phyloP scores from a whole-genome alignment of 1,284 basidiomycete species.

The Termitomyces sp. region DNA sequence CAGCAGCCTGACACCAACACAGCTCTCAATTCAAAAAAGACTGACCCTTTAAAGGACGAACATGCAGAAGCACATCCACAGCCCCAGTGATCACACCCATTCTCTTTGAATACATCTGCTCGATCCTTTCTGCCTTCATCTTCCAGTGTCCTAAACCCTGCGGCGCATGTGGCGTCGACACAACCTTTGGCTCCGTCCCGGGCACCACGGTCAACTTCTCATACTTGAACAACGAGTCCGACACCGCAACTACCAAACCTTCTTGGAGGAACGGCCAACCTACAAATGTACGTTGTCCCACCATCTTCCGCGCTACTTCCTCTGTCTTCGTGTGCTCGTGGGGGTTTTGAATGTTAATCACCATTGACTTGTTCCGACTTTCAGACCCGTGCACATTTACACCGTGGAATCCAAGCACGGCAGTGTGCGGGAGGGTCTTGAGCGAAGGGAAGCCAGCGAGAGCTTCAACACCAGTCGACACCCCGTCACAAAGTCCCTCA shows the following conservation, averaged over 20 bases:
- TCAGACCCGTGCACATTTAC: slow-evolving; percentile 94
- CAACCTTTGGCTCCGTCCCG: slow-evolving; percentile 49
- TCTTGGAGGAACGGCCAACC: slow-evolving; percentile 96
- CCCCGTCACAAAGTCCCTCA: slow-evolving; percentile 86
- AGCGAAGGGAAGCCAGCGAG: slow-evolving; percentile 96
- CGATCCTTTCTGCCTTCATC: slow-evolving; percentile 74
- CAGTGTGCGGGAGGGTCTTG: slow-evolving; percentile 81
- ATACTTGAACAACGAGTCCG: slow-evolving; percentile 86
- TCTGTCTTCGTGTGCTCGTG: slow-evolving; percentile 66
- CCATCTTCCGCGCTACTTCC: slow-evolving; percentile 70
- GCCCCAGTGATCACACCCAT: slow-evolving; percentile 83
- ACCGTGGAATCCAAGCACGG: slow-evolving; percentile 76
- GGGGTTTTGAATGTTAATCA: slow-evolving; percentile 79
- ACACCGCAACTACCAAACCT: slow-evolving; percentile 82
- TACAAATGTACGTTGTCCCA: slow-evolving; percentile 77
- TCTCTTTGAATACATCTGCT: slow-evolving; percentile 84
- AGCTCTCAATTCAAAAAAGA: neutral
- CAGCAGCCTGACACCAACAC: neutral
- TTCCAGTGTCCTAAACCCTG: slow-evolving; percentile 71
- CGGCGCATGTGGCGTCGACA: slow-evolving; percentile 68
- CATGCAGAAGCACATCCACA: slow-evolving; percentile 79
- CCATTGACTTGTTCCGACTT: slow-evolving; percentile 88
- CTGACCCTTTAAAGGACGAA: slow-evolving; percentile 82
- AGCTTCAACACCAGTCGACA: slow-evolving; percentile 80
- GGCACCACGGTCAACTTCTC: slow-evolving; percentile 62